Base-by-base conservation (phyloP, 2,329 filamentous ascomycete genomes). In the Colletotrichum sp. region DNA sequence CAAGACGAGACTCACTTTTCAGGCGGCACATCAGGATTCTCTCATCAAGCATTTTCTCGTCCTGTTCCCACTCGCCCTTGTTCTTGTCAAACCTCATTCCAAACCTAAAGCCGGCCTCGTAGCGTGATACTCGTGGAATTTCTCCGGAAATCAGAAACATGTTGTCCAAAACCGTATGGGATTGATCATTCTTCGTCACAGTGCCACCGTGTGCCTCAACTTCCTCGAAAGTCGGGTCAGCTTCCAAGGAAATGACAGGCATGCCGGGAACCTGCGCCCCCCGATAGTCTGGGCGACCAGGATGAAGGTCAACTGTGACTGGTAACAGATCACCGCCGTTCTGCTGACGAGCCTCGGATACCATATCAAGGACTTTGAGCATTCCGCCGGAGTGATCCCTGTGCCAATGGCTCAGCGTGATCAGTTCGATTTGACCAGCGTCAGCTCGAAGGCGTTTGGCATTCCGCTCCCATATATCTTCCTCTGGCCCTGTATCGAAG, bases 381-480 rank as follows among this genome's bases (percentile, higher is more conserved):
- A 92, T 84, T 7, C 89, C 89, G 32, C 88, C 88, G 30, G 88
- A 90, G 77, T 91, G 88, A 77, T 91, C 88, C 52, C 89, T 85
- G 81, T 91, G 88, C 89, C 89, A 90, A 78, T 90, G 87, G 7
- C 88, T 89, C 28, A 91, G 81, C 64, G 89, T 84, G 24, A 90
- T 85, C 16, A 86, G 73, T 77, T 90, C 89, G 24, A 69, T 59
- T 6, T 48, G 67, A 34, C 67, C 34, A 24, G 36, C 32, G 16
- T 69, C 34, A 6, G 55, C 55, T 16, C 34, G 13, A 28, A 91
- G 80, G 3, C 89, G 83, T 6, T 81, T 85, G 6, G 83, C 85
- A 77, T 91, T 91, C n/a, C 84, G 82, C 77, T 88, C 85, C 86
- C 88, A 91, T 5, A 85, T 82, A 9, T 86, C 84, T 59, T 87